Evolutionary conservation across 805 yeast species (phyloP).

Genomic region (Cyberlindnera suaveolens): DNA sequence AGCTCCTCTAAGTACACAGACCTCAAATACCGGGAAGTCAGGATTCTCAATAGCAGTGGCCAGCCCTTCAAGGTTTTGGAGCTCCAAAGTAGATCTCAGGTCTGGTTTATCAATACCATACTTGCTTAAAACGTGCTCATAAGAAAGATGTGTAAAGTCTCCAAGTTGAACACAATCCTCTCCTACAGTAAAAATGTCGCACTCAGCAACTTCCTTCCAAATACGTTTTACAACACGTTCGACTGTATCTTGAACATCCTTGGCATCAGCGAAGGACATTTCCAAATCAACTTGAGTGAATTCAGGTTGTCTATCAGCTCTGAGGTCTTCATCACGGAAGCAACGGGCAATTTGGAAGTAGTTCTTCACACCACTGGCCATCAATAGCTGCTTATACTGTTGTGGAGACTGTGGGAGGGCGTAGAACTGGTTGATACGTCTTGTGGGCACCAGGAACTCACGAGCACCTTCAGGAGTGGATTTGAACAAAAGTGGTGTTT

Average conservation of each 20-base stretch:
- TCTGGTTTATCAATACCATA: slow-evolving; percentile 97
- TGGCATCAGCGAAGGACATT: slow-evolving; percentile 71
- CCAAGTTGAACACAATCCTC: slow-evolving; percentile 11
- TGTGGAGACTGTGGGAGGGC: slow-evolving; percentile 98
- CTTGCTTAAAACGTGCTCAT: slow-evolving; percentile 58
- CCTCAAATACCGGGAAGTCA: slow-evolving; percentile 69
- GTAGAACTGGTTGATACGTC: slow-evolving; percentile 56
- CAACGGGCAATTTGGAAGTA: slow-evolving; percentile 93
- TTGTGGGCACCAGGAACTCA: slow-evolving; percentile 90
- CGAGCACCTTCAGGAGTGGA: slow-evolving; percentile 98
- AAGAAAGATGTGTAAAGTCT: slow-evolving; percentile 44
- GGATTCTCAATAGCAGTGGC: slow-evolving; percentile 29
- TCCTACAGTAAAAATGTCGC: slow-evolving; percentile 22
- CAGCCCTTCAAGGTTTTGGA: slow-evolving; percentile 13
- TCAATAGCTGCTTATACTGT: slow-evolving; percentile 89
- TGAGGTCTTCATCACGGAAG: slow-evolving; percentile 91
- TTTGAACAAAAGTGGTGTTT: slow-evolving; percentile 88
- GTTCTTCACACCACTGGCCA: slow-evolving; percentile 85
- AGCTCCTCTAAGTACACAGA: slow-evolving; percentile 52
- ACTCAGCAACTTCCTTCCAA: slow-evolving; percentile 45
- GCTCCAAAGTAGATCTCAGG: slow-evolving; percentile 51
- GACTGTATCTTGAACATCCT: slow-evolving; percentile 62
- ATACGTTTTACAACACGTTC: slow-evolving; percentile 47
- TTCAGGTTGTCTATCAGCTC: slow-evolving; percentile 96
- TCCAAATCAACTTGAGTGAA: slow-evolving; percentile 97